These are phyloP conservation scores for Eucalyptus pumila DNA, from an alignment of 345 rosid genomes.

Conservation along the genomic window DNA sequence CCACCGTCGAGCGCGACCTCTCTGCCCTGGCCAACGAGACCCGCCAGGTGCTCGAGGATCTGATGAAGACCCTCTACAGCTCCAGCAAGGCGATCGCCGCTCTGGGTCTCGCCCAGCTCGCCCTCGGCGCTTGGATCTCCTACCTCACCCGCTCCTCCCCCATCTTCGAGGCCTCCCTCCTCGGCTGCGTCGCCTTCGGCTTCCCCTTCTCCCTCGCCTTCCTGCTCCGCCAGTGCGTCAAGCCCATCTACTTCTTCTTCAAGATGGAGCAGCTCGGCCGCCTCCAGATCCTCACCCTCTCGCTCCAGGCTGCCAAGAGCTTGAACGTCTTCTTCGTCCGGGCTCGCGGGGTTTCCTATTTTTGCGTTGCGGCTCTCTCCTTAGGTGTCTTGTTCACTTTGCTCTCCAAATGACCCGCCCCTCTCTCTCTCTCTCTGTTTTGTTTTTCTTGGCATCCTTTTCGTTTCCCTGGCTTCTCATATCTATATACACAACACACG, in stretches of 20 bases:
- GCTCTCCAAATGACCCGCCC: constrained; percentile 12
- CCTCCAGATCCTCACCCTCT: constrained; percentile 73
- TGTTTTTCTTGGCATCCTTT: neutral
- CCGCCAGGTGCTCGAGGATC: constrained; percentile 45
- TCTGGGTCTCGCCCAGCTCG: constrained; percentile 55
- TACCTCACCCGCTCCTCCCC: constrained; percentile 32
- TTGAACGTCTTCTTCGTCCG: constrained; percentile 51
- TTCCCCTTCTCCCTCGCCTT: constrained; percentile 77
- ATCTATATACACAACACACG: neutral
- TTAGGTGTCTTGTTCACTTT: constrained; percentile 29
- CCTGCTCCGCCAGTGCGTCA: constrained; percentile 66
- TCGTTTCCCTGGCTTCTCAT: neutral
- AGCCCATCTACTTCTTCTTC: constrained; percentile 77
- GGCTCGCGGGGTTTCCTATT: constrained; percentile 34
- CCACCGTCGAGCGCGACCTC: constrained; percentile 78
- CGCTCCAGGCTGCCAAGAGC: constrained; percentile 69
- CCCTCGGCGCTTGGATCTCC: constrained; percentile 58
- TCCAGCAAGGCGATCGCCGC: constrained; percentile 54
- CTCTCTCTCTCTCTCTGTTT: neutral
- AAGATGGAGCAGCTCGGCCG: constrained; percentile 89
- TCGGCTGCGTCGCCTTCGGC: constrained; percentile 63
- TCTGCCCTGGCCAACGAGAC: constrained; percentile 78
- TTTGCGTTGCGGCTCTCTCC: constrained; percentile 40
- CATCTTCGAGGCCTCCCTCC: constrained; percentile 37
- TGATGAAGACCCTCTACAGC: constrained; percentile 67